Evolutionary conservation across 129 eudicot species (phyloP).

Genomic region (Tagetes erecta): DNA sequence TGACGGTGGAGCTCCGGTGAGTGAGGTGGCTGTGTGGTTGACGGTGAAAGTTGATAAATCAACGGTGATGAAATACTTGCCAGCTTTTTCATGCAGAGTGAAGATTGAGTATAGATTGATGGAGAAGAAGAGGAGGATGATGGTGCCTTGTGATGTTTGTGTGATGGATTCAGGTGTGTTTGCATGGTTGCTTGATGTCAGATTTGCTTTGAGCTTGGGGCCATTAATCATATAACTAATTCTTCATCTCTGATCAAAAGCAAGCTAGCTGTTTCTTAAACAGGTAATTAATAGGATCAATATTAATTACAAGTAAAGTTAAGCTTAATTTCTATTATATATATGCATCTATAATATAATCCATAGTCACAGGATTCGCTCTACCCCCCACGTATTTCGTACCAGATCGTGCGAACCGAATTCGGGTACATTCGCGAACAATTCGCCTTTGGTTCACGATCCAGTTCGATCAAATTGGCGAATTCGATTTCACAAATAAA

Average conservation of each 20-base stretch:
- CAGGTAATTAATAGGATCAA: constrained; percentile 32
- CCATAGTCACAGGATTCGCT: too few relatives aligned
- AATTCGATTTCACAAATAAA: too few relatives aligned
- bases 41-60: constrained; percentile 46
- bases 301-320: not conserved
- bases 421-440: too few relatives aligned
- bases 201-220: constrained; percentile 66
- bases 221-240: constrained; percentile 34
- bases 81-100: constrained; percentile 68
- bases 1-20: constrained; percentile 10
- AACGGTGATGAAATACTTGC: constrained; percentile 30
- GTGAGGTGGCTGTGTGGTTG: constrained; percentile 46
- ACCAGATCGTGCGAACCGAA: too few relatives aligned
- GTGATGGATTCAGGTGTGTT: constrained; percentile 63
- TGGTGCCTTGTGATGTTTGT: constrained; percentile 80
- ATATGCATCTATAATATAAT: constrained; percentile 10
- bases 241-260: not conserved
- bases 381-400: too few relatives aligned
- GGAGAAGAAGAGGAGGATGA: constrained; percentile 39
- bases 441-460: too few relatives aligned
- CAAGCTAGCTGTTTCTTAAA: constrained; percentile 18
- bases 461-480: too few relatives aligned
- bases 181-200: constrained; percentile 79
- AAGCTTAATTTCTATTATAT: not conserved
- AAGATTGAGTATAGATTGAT: constrained; percentile 44